Conservation (phyloP, 1,139 yeast genomes). For the Saccharomyces hybrid region DNA sequence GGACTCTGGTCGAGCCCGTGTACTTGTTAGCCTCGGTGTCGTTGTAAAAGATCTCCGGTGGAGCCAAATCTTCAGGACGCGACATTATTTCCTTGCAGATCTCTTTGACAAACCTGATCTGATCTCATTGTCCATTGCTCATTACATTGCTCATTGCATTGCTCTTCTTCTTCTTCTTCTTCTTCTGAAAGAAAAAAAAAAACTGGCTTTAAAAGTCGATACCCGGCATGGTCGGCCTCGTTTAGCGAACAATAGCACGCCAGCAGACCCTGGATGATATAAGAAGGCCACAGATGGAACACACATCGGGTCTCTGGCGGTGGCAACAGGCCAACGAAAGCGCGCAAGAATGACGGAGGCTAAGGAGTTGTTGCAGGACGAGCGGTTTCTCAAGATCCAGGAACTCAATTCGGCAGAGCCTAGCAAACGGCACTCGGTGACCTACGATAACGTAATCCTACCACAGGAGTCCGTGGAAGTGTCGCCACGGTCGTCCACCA, state of each 20-base stretch:
- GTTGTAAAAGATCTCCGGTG: slow-evolving; percentile 92
- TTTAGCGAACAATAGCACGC: slow-evolving; percentile 1
- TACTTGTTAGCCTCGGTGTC: slow-evolving; percentile 84
- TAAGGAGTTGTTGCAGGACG: slow-evolving; percentile 17
- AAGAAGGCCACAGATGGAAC: neutral
- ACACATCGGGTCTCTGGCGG: neutral
- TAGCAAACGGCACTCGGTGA: slow-evolving; percentile 11
- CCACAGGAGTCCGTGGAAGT: neutral
- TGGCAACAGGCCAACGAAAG: neutral
- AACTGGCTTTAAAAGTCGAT: neutral
- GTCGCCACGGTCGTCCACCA: slow-evolving; percentile 1
- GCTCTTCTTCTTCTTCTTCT: neutral
- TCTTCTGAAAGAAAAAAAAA: neutral
- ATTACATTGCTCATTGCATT: neutral
- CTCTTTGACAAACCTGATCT: neutral
- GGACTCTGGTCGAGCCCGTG: slow-evolving; percentile 90
- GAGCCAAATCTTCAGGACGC: slow-evolving; percentile 95
- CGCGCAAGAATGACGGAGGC: slow-evolving; percentile 11
- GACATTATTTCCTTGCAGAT: slow-evolving; percentile 48
- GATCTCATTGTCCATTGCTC: no score
- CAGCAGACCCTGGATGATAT: slow-evolving; percentile 2
- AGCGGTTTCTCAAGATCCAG: slow-evolving; percentile 22
- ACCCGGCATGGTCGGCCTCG: neutral
- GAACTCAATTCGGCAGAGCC: slow-evolving; percentile 19
- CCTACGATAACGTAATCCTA: slow-evolving; percentile 7